Evolutionary conservation across 768 basidiomycete genomes (phyloP), one percentile per base, ranked within the genome.

Genomic region (Royoungia palumana): DNA sequence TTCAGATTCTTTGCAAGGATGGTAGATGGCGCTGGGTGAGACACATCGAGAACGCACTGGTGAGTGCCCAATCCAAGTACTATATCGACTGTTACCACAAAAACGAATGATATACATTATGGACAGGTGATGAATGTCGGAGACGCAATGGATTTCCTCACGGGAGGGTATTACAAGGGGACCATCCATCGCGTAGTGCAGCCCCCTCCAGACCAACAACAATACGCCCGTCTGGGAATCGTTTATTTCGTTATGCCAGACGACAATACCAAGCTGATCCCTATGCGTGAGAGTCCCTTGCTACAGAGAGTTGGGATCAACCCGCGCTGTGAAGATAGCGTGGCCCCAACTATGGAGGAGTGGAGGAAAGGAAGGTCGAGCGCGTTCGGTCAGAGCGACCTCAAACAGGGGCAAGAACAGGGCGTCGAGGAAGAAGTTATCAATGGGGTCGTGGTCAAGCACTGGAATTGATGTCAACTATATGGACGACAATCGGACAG

Each of bases 121-220:
- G 17, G 14, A 17, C 19, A 82, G 82, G 73, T 81, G 8, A 71
- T 85, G 41, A 83, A 84, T 44, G 72, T 77, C 0, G 82, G 82
- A 6, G 82, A 83, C 49, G 74, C 75, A 0, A 58, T 85, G 53
- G 76, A 83, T 42, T 80, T 83, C 56, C 70, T 84, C 19, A 80
- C 79, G 2, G 81, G 82, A 1, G 81, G 81, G 1, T 82, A 69
- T 54, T 83, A 83, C 63, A 74, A 71, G 27, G 77, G 75, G 12
- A 83, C 82, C 1, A 76, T 82, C 42, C 82, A 84, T 54, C 76
- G 81, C 13, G 81, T 84, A 16, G 70, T 81, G 4, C 78, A 78
- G 54, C 83, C 81, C 3, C 82, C 81, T 10, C 55, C 59, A 0
- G 80, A 82, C 51, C 82, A 84, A 53, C 75, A 66, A 25, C 61